These are phyloP conservation scores for Abrus pulchellus DNA, from an alignment of 306 rosid species.

Conservation along the genomic window DNA sequence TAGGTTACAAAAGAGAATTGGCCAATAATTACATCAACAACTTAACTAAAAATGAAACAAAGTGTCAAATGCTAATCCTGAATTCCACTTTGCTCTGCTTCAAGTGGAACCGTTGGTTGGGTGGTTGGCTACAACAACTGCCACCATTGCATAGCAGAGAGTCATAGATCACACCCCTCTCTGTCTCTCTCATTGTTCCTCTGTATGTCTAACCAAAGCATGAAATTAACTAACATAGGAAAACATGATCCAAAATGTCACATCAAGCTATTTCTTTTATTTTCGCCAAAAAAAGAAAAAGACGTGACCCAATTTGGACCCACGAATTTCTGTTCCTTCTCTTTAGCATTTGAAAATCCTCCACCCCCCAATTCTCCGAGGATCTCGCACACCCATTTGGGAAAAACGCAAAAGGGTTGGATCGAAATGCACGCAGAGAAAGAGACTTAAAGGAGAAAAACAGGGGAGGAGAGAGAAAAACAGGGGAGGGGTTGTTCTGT, in stretches of 20 bases:
- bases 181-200: slow-evolving; percentile 4
- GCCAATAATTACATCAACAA: neutral
- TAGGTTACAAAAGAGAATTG: neutral
- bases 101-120: slow-evolving; percentile 48
- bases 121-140: slow-evolving; percentile 52
- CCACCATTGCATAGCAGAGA: neutral
- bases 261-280: slow-evolving; percentile 48
- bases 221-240: slow-evolving; percentile 40
- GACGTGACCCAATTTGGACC: slow-evolving; percentile 59
- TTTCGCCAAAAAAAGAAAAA: slow-evolving; percentile 38
- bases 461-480: slow-evolving; percentile 17
- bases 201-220: slow-evolving; percentile 19
- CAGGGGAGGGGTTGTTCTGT: slow-evolving; percentile 16
- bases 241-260: slow-evolving; percentile 52
- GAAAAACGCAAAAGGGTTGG: neutral
- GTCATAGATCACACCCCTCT: neutral
- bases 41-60: neutral
- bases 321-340: slow-evolving; percentile 61
- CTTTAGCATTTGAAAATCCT: slow-evolving; percentile 56
- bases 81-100: neutral
- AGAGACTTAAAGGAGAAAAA: neutral
- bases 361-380: slow-evolving; percentile 45
- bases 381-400: slow-evolving; percentile 53
- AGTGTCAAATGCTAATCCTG: neutral
- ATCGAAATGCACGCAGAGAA: neutral